Percentiles rank a stretch among this genome's conserved stretches.
Evolutionary conservation across 192 early-diverging fungal species (phyloP).

Genomic region (Entomortierella chlamydospora): DNA sequence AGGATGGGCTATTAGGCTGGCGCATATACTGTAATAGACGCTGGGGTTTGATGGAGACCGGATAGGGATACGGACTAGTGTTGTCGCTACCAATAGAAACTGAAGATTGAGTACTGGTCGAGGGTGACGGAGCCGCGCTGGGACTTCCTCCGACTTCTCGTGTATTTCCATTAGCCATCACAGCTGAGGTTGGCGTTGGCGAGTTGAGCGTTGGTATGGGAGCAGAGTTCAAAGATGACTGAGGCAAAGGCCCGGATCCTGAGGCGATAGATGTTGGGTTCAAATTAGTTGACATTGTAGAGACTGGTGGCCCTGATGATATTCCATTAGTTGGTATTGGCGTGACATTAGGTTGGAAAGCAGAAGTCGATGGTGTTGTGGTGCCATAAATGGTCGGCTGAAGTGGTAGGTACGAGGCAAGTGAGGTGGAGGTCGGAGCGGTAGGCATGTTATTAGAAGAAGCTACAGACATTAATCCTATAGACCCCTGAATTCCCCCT

Average conservation of each 20-base stretch:
- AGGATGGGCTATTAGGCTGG: constrained; percentile 42
- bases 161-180: constrained; percentile 3
- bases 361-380: not conserved
- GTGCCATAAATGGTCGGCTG: constrained; percentile 25
- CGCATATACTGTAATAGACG: constrained; percentile 53
- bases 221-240: constrained; percentile 1
- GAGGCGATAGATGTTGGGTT: not conserved
- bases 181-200: constrained; percentile 24
- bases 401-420: constrained; percentile 31
- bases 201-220: constrained; percentile 16
- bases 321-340: not conserved
- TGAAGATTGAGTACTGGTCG: constrained; percentile 6
- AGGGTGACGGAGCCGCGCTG: constrained; percentile 17
- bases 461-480: constrained; percentile 11
- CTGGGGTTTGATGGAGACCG: constrained; percentile 54
- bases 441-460: not conserved
- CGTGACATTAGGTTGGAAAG: not conserved
- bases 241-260: constrained; percentile 1
- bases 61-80: constrained; percentile 21
- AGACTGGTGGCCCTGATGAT: not conserved
- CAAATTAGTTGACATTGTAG: not conserved
- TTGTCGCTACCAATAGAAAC: constrained; percentile 18
- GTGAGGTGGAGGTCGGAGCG: constrained; percentile 11
- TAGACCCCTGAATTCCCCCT: not conserved
- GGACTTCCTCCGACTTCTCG: not conserved